Percentiles rank a stretch among this genome's conserved stretches.
Conservation (phyloP, 2,329 filamentous ascomycete genomes). For the Coleophoma eucalyptorum region DNA sequence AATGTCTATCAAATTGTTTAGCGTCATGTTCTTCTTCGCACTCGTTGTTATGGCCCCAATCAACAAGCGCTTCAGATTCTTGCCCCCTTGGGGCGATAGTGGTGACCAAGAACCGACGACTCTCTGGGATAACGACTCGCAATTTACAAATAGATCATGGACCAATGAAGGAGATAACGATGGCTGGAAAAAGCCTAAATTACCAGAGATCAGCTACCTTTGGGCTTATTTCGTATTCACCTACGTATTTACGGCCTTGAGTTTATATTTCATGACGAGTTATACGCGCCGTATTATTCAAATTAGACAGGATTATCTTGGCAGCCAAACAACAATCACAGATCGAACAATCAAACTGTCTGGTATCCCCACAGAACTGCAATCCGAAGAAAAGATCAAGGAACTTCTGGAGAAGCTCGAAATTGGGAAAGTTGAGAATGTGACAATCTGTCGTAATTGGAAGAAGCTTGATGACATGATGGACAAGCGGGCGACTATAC, state of each 20-base stretch:
- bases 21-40: conserved; percentile 77
- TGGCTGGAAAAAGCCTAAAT: conserved; percentile 2
- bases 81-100: conserved; percentile 13
- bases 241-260: conserved; percentile 83
- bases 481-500: conserved; percentile 55
- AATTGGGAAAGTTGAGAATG: conserved; percentile 85
- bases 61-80: conserved; percentile 61
- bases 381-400: conserved; percentile 80
- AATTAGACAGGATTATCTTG: conserved; percentile 85
- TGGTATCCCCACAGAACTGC: conserved; percentile 76
- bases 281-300: conserved; percentile 85
- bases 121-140: background rate
- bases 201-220: conserved; percentile 49
- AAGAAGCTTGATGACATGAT: conserved; percentile 73
- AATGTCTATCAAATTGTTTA: conserved; percentile 83
- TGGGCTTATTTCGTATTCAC: conserved; percentile 96
- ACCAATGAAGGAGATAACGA: background rate
- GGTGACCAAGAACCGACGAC: conserved; percentile 24
- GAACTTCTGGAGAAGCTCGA: conserved; percentile 81
- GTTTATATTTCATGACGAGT: conserved; percentile 76
- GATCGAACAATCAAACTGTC: conserved; percentile 91
- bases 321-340: conserved; percentile 90
- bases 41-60: conserved; percentile 79
- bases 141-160: conserved; percentile 26
- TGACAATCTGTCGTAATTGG: conserved; percentile 87